A percentile compares a stretch with the other conserved stretches of the same genome.
phyloP scores from a whole-genome alignment of 2,329 filamentous ascomycete genomes.

The Onygena corvina region DNA sequence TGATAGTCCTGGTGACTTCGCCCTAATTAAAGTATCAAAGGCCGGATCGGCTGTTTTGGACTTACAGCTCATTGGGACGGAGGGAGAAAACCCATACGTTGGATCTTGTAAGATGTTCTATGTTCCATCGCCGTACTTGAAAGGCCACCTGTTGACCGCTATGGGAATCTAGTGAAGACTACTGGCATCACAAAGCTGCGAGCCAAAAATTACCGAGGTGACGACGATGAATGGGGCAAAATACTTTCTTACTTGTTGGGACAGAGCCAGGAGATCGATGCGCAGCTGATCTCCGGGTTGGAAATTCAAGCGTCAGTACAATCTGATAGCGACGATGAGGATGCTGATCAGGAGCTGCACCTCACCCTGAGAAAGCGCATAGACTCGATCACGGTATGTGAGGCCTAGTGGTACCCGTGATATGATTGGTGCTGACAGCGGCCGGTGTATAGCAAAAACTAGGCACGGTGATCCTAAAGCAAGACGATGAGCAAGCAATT shows the following conservation, averaged over 20 bases:
- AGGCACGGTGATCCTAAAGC: constrained; percentile 41
- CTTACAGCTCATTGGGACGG: constrained; percentile 45
- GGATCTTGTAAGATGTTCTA: constrained; percentile 29
- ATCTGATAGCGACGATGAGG: constrained; percentile 15
- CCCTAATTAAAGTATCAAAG: constrained; percentile 41
- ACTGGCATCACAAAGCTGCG: constrained; percentile 28
- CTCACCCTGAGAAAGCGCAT: constrained; percentile 35
- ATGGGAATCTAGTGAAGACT: constrained; percentile 26
- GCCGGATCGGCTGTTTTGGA: constrained; percentile 35
- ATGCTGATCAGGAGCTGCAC: constrained; percentile 27
- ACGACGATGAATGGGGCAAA: constrained; percentile 32
- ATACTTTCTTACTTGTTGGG: constrained; percentile 28
- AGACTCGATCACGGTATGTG: constrained; percentile 39
- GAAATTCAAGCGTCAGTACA: constrained; percentile 23
- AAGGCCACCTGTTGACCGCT: constrained; percentile 5
- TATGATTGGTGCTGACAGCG: constrained; percentile 5
- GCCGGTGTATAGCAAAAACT: constrained; percentile 37
- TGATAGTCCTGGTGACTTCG: constrained; percentile 28
- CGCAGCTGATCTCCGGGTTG: constrained; percentile 20
- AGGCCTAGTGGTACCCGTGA: background rate
- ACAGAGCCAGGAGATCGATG: constrained; percentile 17
- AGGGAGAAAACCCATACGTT: constrained; percentile 45
- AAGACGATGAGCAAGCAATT: constrained; percentile 44
- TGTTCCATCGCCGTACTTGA: constrained; percentile 5
- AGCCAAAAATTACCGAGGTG: constrained; percentile 34